A percentile compares a stretch with the other conserved stretches of the same genome.
phyloP scores from a whole-genome alignment of 176 grass and related monocot genomes.

The Cocos nucifera region DNA sequence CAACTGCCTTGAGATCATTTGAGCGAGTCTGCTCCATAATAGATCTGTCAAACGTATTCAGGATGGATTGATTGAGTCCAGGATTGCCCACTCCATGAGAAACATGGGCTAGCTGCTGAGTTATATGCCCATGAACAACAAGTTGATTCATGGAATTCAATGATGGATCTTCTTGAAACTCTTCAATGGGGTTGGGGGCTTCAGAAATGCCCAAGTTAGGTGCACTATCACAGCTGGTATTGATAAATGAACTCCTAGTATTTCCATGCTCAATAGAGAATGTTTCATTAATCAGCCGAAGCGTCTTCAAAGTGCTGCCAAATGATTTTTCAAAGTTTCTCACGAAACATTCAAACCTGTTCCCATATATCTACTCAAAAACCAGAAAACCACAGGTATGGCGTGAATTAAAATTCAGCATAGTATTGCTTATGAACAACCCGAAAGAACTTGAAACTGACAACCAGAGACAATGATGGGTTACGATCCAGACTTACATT shows the following conservation, averaged over 20 bases:
- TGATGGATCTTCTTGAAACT: neutral
- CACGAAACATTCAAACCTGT: conserved; percentile 62
- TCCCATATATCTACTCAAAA: conserved; percentile 73
- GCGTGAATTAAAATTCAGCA: too few species aligned
- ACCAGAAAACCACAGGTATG: neutral
- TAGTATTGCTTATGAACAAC: too few species aligned
- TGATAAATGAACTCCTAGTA: conserved; percentile 20
- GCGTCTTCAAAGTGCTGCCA: conserved; percentile 79
- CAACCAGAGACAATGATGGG: conserved; percentile 1
- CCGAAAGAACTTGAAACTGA: conserved; percentile 3
- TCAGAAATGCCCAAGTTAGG: conserved; percentile 22
- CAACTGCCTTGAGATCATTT: conserved; percentile 81
- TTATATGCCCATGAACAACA: conserved; percentile 31
- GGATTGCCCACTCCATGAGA: conserved; percentile 19
- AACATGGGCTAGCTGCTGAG: conserved; percentile 34
- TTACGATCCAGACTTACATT: conserved; percentile 47
- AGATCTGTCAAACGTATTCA: conserved; percentile 65
- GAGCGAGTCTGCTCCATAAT: conserved; percentile 59
- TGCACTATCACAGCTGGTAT: conserved; percentile 18
- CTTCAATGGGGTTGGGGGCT: neutral
- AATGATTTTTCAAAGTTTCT: conserved; percentile 97
- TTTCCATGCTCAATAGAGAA: conserved; percentile 24
- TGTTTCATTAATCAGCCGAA: conserved; percentile 54
- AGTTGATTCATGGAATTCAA: conserved; percentile 15
- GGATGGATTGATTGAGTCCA: conserved; percentile 31